phyloP scores from a whole-genome alignment of 192 early-diverging fungal species.

The Geranomyces michiganensis region DNA sequence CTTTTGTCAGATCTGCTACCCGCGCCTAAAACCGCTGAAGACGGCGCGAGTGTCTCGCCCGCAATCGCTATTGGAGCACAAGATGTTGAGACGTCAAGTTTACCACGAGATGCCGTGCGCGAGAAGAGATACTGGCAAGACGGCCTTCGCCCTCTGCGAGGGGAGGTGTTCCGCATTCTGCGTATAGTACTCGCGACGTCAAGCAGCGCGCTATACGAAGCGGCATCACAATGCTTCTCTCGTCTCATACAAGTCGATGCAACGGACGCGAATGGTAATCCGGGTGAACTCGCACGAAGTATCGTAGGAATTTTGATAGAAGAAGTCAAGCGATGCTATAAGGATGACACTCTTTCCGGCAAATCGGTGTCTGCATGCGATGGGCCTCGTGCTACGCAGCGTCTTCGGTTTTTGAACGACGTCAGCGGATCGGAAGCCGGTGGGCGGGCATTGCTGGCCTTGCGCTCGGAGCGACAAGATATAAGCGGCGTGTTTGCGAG shows the following conservation, averaged over 20 bases:
- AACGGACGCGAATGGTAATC: not conserved
- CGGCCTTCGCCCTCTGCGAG: not conserved
- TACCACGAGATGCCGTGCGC: too few species aligned
- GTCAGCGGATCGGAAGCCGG: not conserved
- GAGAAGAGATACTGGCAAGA: slow-evolving; percentile 1
- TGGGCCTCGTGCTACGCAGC: not conserved
- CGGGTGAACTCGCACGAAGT: not conserved
- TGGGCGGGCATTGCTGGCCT: not conserved
- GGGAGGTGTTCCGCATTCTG: not conserved
- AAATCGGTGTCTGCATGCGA: not conserved
- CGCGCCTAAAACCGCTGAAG: too few species aligned
- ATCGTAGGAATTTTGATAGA: not conserved
- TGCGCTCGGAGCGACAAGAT: not conserved
- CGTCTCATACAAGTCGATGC: not conserved
- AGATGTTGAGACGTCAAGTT: too few species aligned
- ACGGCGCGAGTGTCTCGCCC: too few species aligned
- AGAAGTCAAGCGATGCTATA: not conserved
- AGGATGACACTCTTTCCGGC: not conserved
- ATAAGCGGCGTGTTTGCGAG: too few species aligned
- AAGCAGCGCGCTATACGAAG: not conserved
- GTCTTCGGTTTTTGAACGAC: not conserved
- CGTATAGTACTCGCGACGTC: not conserved
- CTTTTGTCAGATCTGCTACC: not conserved
- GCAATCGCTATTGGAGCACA: too few species aligned
- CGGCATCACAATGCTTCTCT: not conserved